Evolutionary conservation across 495 filamentous ascomycete species (phyloP), one percentile per base, ranked within the genome.

Genomic region (Penicillium silybi): DNA sequence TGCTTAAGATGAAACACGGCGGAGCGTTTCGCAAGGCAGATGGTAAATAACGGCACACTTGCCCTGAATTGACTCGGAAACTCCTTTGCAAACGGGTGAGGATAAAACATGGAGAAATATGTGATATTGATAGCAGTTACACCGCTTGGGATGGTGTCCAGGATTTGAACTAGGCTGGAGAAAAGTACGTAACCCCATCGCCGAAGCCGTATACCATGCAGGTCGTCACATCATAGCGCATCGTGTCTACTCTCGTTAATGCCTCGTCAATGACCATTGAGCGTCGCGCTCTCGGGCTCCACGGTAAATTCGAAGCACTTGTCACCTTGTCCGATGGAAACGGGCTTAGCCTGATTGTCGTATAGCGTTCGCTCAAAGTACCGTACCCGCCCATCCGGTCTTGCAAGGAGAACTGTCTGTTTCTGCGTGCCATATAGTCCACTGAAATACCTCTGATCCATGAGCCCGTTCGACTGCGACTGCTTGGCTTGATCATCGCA

Each of bases 351-450:
- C 27, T 86, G 61, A 5, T 73, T 67, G 65, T 92, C 89, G 68
- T 80, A 95, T 37, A 97, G 73, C 20, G 89, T 87, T 47, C 95
- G 80, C 70, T 98, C 93, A 50, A 85, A 79, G 62, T 88, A 97
- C 11, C 82, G 85, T 38, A 95, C 82, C 44, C 84, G 81, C 13
- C 92, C 92, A 17, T 85, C 74, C 63, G 79, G 79, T 54, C 84
- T 83, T 22, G 96, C 85, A 16, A 97, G 75, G 20, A 97, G 72
- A 11, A 97, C 73, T 0, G 90, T 95, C 75, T 98, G 92, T 56
- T 89, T 84, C 66, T 95, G 89, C 1, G 93, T 98, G n/a, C 93
- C 93, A 70, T 98, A 97, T 5, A 63, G 52, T 0, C 73, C 73
- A 18, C 64, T 58, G 18, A 57, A 56, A 53, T 65, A 77, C 15